These are phyloP conservation scores for Epichloe festucae DNA, from an alignment of 2,329 filamentous ascomycete species.

Conservation along the genomic window DNA sequence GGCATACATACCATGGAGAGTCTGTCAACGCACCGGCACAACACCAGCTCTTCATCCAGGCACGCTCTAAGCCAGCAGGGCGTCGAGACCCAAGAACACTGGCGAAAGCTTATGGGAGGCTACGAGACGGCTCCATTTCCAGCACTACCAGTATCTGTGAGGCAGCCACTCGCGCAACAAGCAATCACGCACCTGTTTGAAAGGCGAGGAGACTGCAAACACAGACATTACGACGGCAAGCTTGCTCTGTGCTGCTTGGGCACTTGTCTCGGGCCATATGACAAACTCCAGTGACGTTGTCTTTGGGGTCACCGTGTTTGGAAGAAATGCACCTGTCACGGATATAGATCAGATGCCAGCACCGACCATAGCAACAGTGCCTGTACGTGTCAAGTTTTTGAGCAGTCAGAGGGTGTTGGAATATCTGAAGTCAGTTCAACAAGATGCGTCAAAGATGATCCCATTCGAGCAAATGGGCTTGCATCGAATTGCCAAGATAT, in stretches of 20 bases:
- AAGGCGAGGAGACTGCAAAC: neutral
- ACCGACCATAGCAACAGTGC: constrained; percentile 28
- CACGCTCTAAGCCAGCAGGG: constrained; percentile 26
- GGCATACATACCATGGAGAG: constrained; percentile 7
- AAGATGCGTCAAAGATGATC: constrained; percentile 9
- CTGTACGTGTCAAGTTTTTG: constrained; percentile 26
- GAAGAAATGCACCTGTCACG: constrained; percentile 16
- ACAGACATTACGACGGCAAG: constrained; percentile 16
- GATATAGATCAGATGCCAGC: constrained; percentile 12
- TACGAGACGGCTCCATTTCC: constrained; percentile 29
- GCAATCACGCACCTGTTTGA: constrained; percentile 21
- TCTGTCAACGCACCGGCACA: neutral
- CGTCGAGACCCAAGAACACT: constrained; percentile 26
- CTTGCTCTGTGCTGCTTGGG: constrained; percentile 28
- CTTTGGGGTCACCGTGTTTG: constrained; percentile 30
- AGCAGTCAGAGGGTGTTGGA: constrained; percentile 1
- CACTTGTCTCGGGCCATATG: constrained; percentile 36
- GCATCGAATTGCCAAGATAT: constrained; percentile 10
- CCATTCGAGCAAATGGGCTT: constrained; percentile 11
- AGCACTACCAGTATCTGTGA: constrained; percentile 25
- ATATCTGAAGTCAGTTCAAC: constrained; percentile 7
- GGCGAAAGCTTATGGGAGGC: constrained; percentile 27
- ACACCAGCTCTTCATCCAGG: constrained; percentile 32
- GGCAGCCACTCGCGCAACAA: constrained; percentile 31
- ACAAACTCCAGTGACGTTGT: constrained; percentile 24